Conservation (phyloP, 2,329 filamentous ascomycete genomes). For the Pseudogymnoascus sp. region DNA sequence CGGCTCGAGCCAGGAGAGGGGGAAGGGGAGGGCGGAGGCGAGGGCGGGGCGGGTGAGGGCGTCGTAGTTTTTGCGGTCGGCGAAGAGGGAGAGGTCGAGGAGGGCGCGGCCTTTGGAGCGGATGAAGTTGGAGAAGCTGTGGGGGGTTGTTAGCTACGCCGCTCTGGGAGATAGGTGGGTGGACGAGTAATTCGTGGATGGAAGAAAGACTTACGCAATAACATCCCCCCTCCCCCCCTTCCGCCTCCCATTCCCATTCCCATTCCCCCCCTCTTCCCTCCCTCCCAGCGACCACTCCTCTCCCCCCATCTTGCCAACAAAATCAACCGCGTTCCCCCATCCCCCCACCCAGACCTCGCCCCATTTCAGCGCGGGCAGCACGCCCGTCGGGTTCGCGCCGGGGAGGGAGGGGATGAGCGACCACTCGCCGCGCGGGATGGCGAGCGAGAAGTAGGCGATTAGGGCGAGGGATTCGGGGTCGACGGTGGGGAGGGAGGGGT, state of each 20-base stretch:
- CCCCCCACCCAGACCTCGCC: conserved; percentile 43
- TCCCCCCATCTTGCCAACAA: conserved; percentile 34
- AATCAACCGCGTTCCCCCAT: conserved; percentile 44
- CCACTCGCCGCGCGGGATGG: conserved; percentile 54
- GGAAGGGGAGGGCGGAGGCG: conserved; percentile 71
- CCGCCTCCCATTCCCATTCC: neutral
- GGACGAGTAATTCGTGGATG: conserved; percentile 24
- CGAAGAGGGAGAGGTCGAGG: conserved; percentile 79
- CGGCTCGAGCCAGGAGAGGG: conserved; percentile 79
- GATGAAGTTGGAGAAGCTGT: conserved; percentile 58
- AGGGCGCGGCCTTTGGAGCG: conserved; percentile 66
- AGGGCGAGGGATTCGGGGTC: conserved; percentile 84
- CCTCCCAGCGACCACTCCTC: conserved; percentile 41
- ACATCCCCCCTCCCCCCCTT: conserved; percentile 36
- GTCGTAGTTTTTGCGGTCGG: conserved; percentile 82
- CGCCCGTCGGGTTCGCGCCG: conserved; percentile 56
- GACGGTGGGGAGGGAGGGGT: conserved; percentile 77
- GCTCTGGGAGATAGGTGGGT: conserved; percentile 17
- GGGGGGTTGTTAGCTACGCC: conserved; percentile 19
- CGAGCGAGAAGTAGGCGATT: conserved; percentile 64
- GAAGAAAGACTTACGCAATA: conserved; percentile 34
- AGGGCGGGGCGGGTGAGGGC: conserved; percentile 70
- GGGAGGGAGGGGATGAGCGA: conserved; percentile 65
- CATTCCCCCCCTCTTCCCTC: conserved; percentile 28
- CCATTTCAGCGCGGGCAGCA: conserved; percentile 49